Evolutionary conservation across 176 grass and related monocot genomes (phyloP).

Genomic region (Musa acuminata): DNA sequence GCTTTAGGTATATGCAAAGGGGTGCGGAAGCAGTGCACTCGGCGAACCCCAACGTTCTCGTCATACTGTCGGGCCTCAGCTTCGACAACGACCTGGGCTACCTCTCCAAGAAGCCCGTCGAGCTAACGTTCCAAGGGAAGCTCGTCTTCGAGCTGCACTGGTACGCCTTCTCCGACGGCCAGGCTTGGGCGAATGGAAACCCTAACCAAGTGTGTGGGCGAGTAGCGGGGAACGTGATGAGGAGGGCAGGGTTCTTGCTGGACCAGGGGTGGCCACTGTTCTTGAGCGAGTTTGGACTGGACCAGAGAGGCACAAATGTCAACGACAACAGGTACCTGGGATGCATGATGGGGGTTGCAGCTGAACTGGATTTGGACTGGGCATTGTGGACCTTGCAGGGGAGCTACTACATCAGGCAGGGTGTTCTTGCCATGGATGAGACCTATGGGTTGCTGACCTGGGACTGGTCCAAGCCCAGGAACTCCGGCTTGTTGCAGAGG

Average conservation of each 20-base stretch:
- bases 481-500: background rate
- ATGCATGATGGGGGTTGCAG: slow-evolving; percentile 7
- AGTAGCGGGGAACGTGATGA: background rate
- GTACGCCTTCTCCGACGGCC: slow-evolving; percentile 9
- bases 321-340: slow-evolving; percentile 13
- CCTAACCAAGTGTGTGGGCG: slow-evolving; percentile 3
- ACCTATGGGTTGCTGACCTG: slow-evolving; percentile 13
- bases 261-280: slow-evolving; percentile 18
- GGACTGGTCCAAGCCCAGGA: slow-evolving; percentile 9
- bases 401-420: slow-evolving; percentile 13
- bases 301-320: slow-evolving; percentile 5
- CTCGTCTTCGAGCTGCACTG: slow-evolving; percentile 12
- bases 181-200: slow-evolving; percentile 5
- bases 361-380: slow-evolving; percentile 11
- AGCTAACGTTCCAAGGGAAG: background rate
- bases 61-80: slow-evolving; percentile 6
- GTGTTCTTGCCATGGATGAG: slow-evolving; percentile 3
- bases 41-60: slow-evolving; percentile 2
- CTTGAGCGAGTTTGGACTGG: slow-evolving; percentile 12
- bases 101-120: background rate
- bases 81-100: slow-evolving; percentile 7
- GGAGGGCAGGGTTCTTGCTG: slow-evolving; percentile 10
- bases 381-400: slow-evolving; percentile 7
- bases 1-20: slow-evolving; percentile 5
- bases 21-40: slow-evolving; percentile 7